phyloP scores from a whole-genome alignment of 2,329 filamentous ascomycete genomes.

The Dissoconium aciculare region DNA sequence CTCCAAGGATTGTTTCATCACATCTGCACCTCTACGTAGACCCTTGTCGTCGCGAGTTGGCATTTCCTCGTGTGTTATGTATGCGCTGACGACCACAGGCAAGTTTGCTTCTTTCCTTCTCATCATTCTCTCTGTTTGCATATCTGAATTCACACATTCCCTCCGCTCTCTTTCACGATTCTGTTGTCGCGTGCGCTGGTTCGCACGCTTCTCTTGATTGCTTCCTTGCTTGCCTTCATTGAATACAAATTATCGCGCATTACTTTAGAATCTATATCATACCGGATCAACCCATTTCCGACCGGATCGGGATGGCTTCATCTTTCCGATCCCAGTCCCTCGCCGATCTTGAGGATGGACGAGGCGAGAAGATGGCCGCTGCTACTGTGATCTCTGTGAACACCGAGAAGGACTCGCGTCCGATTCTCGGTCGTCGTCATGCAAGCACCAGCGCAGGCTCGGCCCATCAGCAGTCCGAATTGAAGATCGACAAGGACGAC shows the following conservation, averaged over 20 bases:
- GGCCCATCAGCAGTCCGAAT: neutral
- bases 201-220: neutral
- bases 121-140: no score
- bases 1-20: no score
- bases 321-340: neutral
- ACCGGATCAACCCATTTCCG: neutral
- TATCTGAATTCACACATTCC: no score
- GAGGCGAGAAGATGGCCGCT: neutral
- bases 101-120: no score
- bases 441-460: neutral
- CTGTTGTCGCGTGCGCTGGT: neutral
- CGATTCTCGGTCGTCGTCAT: neutral
- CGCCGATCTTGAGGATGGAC: neutral
- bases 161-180: constrained; percentile 1
- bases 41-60: no score
- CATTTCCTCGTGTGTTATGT: no score
- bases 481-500: constrained; percentile 28
- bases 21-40: no score
- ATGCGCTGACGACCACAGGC: no score
- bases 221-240: neutral
- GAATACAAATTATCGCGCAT: neutral
- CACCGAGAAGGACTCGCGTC: neutral
- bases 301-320: no score
- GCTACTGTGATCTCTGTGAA: neutral
- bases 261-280: constrained; percentile 1